Evolutionary conservation across 2,329 filamentous ascomycete genomes (phyloP).

Genomic region (Fusarium guadeloupense): DNA sequence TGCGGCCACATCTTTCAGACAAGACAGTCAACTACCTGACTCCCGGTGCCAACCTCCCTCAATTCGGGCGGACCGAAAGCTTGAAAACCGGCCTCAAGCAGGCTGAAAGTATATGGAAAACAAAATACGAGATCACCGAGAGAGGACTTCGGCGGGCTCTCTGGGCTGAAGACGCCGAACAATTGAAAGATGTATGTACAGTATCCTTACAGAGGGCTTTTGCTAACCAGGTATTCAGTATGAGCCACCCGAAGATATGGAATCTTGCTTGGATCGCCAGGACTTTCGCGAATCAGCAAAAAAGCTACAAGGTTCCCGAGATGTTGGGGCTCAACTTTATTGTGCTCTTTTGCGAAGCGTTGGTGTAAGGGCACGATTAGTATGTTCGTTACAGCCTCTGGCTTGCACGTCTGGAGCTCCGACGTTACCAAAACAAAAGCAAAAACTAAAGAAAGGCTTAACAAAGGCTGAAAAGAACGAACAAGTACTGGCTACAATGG

Average conservation of each 20-base stretch:
- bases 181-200: constrained; percentile 64
- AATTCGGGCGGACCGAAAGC: constrained; percentile 79
- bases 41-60: constrained; percentile 71
- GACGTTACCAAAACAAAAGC: constrained; percentile 54
- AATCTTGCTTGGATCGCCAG: constrained; percentile 72
- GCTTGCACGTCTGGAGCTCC: constrained; percentile 69
- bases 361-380: constrained; percentile 82
- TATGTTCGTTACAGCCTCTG: constrained; percentile 89
- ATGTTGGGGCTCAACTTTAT: constrained; percentile 89
- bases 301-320: constrained; percentile 80
- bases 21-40: constrained; percentile 74
- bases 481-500: constrained; percentile 52
- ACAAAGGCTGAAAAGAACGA: constrained; percentile 48
- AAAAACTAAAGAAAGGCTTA: constrained; percentile 38
- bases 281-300: constrained; percentile 80
- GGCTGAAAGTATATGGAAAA: constrained; percentile 72
- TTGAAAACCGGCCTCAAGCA: constrained; percentile 82
- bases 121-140: constrained; percentile 75
- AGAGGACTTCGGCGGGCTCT: constrained; percentile 74
- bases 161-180: constrained; percentile 76
- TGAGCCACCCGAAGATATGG: constrained; percentile 68
- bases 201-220: neutral
- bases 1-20: constrained; percentile 72
- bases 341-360: constrained; percentile 85
- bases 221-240: constrained; percentile 55